Evolutionary conservation across 805 yeast genomes (phyloP), one percentile per base, ranked within the genome.

Genomic region (Wickerhamiella domercqiae): DNA sequence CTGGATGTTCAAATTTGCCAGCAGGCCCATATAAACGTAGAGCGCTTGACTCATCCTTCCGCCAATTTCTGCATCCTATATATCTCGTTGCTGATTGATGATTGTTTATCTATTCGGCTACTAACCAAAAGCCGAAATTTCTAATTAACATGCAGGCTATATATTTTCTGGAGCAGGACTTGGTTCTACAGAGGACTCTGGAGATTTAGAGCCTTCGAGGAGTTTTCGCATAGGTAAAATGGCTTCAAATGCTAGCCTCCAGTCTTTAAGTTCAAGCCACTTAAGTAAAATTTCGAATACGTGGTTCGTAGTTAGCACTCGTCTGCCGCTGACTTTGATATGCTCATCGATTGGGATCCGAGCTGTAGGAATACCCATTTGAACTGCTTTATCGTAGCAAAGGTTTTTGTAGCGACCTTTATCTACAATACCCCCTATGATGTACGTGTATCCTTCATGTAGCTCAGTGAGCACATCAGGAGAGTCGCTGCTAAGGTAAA

Each of bases 391-490:
- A 45, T 78, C 68, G 34, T 71, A 66, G 55, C 98, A 87, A 24
- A 87, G 57, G 44, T 67, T 64, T 57, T 82, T 81, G 60, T 84
- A 77, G 48, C 97, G 70, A 42, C 93, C 93, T 56, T 87, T 87
- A 56, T 87, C 98, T 2, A 87, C 97, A 39, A 87, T 87, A 0
- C 97, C 98, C 7, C 98, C 98, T 35, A 87, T 74, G 31, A 87
- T 72, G 48, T 87, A 87, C 0, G 93, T 80, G 53, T 67, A 63
- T 2, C 77, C 80, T 4, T 73, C 71, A 43, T 76, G 73, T 38
- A 87, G 61, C 19, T 63, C 70, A 7, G 68, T 71, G 25, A 90
- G 50, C 17, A 64, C 71, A 5, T 77, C 78, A 6, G 75, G 79
- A 0, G 95, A 77, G 50, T 87, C 98, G 0, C 96, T 93, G 0